Conservation (phyloP, 129 eudicot species). For the Artemisia tridentata region DNA sequence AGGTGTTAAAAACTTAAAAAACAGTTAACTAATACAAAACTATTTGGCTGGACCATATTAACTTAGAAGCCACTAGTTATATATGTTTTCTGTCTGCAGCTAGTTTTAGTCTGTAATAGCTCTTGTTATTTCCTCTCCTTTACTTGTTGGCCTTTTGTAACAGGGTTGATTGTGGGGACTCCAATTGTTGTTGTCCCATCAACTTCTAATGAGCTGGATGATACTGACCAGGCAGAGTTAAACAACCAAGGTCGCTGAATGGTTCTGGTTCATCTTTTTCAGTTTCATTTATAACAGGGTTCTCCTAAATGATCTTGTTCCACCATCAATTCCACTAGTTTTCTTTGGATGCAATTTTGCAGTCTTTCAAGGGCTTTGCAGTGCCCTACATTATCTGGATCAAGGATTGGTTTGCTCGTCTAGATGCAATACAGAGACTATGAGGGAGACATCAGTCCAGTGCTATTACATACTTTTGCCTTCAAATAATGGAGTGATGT, state of each 20-base stretch:
- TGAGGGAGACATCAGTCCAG: conserved; percentile 59
- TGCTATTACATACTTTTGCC: conserved; percentile 85
- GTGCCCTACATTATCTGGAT: conserved; percentile 62
- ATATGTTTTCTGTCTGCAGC: conserved; percentile 2
- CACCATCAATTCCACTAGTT: conserved; percentile 5
- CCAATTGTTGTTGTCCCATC: conserved; percentile 71
- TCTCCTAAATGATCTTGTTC: conserved; percentile 12
- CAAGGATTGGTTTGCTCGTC: conserved; percentile 92
- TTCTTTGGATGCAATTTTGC: conserved; percentile 31
- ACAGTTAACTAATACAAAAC: background rate
- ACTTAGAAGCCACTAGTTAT: background rate
- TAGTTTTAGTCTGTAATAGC: background rate
- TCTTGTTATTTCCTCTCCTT: conserved; percentile 5
- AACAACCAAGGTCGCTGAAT: conserved; percentile 54
- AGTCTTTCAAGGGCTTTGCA: conserved; percentile 80
- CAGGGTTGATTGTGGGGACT: conserved; percentile 77
- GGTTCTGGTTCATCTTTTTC: conserved; percentile 11
- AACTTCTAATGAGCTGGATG: conserved; percentile 57
- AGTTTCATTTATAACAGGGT: background rate
- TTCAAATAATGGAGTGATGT: conserved; percentile 75
- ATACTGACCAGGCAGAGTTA: conserved; percentile 55
- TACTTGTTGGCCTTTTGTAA: conserved; percentile 25
- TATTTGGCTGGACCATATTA: background rate
- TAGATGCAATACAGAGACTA: conserved; percentile 65
- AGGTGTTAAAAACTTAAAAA: conserved; percentile 10